phyloP scores from a whole-genome alignment of 805 yeast species.

The Kodamaea restingae region DNA sequence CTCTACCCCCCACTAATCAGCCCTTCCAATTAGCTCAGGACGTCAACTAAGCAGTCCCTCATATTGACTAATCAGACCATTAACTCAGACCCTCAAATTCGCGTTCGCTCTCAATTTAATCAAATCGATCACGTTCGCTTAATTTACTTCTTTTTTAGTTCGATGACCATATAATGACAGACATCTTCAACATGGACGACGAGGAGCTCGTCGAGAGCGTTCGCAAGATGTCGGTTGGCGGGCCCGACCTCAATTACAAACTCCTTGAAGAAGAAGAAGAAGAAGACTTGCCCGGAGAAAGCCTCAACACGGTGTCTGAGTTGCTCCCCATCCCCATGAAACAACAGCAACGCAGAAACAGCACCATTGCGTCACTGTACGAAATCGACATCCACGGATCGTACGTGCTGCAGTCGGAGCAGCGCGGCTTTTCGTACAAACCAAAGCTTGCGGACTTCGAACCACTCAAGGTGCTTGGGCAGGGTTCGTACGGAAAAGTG shows the following conservation, averaged over 20 bases:
- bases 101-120: too few species aligned
- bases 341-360: constrained; percentile 16
- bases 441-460: constrained; percentile 36
- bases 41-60: too few species aligned
- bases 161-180: constrained; percentile 23
- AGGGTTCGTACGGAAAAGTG: constrained; percentile 44
- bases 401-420: constrained; percentile 25
- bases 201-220: constrained; percentile 13
- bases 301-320: constrained; percentile 13
- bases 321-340: constrained; percentile 18
- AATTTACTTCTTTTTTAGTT: constrained; percentile 1
- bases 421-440: constrained; percentile 14
- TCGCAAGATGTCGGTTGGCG: constrained; percentile 9
- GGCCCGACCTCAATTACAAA: constrained; percentile 22
- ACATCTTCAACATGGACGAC: constrained; percentile 35
- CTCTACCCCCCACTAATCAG: too few species aligned
- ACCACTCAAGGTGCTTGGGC: constrained; percentile 41
- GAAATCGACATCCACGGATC: constrained; percentile 32
- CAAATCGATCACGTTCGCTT: too few species aligned
- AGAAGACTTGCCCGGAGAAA: constrained; percentile 11
- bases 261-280: constrained; percentile 20
- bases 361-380: constrained; percentile 30
- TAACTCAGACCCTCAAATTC: too few species aligned
- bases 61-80: too few species aligned
- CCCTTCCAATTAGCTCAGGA: too few species aligned